A percentile compares a stretch with the other conserved stretches of the same genome.
Evolutionary conservation across 352 stramenopile genomes (phyloP).

Genomic region (Phytophthora ohioensis): DNA sequence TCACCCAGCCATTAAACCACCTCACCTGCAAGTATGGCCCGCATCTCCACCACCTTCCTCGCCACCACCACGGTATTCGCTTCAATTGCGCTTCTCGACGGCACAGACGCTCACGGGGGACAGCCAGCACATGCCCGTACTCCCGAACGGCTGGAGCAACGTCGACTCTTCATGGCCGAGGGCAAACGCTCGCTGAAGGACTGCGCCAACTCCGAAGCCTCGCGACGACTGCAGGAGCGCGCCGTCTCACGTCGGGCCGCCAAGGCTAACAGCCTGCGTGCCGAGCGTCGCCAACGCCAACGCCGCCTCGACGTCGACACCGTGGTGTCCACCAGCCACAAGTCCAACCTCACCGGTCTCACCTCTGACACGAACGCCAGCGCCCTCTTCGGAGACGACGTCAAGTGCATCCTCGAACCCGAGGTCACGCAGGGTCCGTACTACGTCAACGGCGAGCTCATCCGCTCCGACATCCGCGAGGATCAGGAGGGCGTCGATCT

Average conservation of each 20-base stretch:
- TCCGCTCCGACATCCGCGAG: constrained; percentile 33
- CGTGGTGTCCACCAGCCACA: constrained; percentile 27
- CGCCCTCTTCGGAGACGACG: constrained; percentile 32
- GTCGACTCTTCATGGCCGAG: constrained; percentile 34
- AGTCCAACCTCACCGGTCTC: constrained; percentile 30
- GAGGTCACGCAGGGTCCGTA: constrained; percentile 36
- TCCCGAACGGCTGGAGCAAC: constrained; percentile 18
- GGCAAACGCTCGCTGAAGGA: constrained; percentile 35
- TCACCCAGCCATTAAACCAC: neutral
- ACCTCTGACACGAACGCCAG: constrained; percentile 18
- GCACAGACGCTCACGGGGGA: constrained; percentile 6
- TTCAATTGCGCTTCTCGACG: neutral
- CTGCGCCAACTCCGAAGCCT: constrained; percentile 29
- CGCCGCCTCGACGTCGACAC: constrained; percentile 32
- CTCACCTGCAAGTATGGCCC: constrained; percentile 14
- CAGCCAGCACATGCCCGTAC: constrained; percentile 4
- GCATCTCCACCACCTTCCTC: constrained; percentile 7
- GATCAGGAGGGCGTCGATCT: constrained; percentile 31
- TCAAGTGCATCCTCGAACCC: constrained; percentile 36
- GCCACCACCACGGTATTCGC: constrained; percentile 1
- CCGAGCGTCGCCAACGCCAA: constrained; percentile 16
- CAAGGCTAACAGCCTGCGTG: constrained; percentile 22
- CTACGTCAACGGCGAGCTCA: constrained; percentile 37
- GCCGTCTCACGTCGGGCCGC: constrained; percentile 15
- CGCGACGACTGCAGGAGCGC: constrained; percentile 26